Base-by-base conservation (phyloP, 345 rosid species). In the Bruguiera sexangula region DNA sequence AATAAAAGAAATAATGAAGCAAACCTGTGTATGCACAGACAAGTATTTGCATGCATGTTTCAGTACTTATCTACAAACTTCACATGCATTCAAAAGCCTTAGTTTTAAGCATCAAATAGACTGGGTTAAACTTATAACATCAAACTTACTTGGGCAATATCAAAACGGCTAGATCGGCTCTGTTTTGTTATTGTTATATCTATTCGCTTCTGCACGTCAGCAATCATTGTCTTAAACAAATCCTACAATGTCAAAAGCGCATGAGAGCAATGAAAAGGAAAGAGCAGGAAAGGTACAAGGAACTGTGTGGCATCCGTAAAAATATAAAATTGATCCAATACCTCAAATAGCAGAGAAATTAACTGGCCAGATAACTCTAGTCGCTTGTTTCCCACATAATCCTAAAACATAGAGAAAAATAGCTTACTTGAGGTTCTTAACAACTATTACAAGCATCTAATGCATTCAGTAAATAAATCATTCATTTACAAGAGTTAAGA, bases 381-480 rank as follows among this genome's bases (percentile, higher is more conserved):
- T 46, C 98, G 82, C 83, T 94, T 94, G 84, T 94, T 94, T 56
- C 98, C 98, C 71, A 91, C 97, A 72, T 94, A 94, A 83, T 94
- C 97, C 98, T 94, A 76, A 52, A 74, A 71, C 60, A 68, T 43
- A 26, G 59, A 62, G 22, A 30, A 26, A 54, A 55, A 55, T 9
- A 57, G 13, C 29, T 63, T 6, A n/a, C 29, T 71, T 10, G 53
- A 63, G 16, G 43, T 53, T 59, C 26, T 27, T 21, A 24, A 53
- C 57, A n/a, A 8, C 26, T 6, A n/a, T 6, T 19, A 53, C n/a
- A 53, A 7, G 24, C n/a, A 53, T n/a, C 57, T 19, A 53, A 53
- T 53, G 37, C 7, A 34, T 34, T 34, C 37, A 34, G 37, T 7
- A 34, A 34, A 34, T 34, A 34, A 34, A 34, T 34, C 37, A 34